These are phyloP conservation scores for Leccinum sublutescens DNA, from an alignment of 768 basidiomycete genomes.

Conservation along the genomic window DNA sequence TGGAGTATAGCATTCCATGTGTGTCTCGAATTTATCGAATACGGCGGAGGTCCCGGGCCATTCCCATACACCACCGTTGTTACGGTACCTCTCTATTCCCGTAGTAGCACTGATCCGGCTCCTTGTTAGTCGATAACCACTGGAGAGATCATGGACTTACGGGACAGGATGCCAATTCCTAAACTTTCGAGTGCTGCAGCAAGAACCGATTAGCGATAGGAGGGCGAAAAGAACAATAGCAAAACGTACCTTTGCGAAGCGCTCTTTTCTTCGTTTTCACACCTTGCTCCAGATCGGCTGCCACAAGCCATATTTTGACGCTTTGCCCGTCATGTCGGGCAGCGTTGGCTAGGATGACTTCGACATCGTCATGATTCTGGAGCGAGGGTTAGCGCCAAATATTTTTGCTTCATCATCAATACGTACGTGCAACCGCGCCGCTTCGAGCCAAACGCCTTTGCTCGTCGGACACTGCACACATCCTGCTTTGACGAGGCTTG, in stretches of 20 bases:
- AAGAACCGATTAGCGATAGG: neutral
- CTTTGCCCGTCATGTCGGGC: conserved; percentile 93
- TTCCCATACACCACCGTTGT: conserved; percentile 99
- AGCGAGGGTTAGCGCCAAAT: neutral
- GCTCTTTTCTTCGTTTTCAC: conserved; percentile 86
- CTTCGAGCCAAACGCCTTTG: conserved; percentile 98
- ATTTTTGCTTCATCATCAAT: neutral
- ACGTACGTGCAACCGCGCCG: conserved; percentile 86
- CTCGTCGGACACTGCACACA: conserved; percentile 96
- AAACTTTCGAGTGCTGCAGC: conserved; percentile 82
- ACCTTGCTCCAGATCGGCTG: conserved; percentile 87
- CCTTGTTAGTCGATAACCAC: conserved; percentile 1
- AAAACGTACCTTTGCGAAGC: conserved; percentile 73
- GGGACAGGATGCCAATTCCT: conserved; percentile 93
- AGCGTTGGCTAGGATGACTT: conserved; percentile 89
- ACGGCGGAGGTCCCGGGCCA: conserved; percentile 77
- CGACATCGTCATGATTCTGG: conserved; percentile 89
- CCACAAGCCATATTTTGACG: conserved; percentile 95
- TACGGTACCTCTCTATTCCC: conserved; percentile 47
- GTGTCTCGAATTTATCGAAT: conserved; percentile 48
- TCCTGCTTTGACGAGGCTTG: conserved; percentile 85
- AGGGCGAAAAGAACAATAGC: neutral
- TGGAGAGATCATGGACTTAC: conserved; percentile 46
- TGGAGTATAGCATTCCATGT: too few relatives aligned
- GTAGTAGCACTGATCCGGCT: conserved; percentile 57